phyloP scores from a whole-genome alignment of 2,329 filamentous ascomycete species.

The Botryosphaeria dothidea region DNA sequence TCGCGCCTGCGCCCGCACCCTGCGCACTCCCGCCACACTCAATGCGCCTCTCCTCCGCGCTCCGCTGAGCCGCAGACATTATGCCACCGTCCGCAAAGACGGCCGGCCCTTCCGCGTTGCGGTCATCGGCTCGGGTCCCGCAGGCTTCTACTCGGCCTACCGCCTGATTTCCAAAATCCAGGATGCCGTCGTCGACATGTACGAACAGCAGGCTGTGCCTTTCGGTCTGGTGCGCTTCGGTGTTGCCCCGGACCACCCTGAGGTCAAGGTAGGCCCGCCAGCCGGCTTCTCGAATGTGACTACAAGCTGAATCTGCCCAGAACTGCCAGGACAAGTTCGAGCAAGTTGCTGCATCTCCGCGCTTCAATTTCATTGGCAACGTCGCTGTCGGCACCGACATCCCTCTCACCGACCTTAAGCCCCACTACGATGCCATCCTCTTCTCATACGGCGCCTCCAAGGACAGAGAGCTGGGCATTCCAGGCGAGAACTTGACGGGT shows the following conservation, averaged over 20 bases:
- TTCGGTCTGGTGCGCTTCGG: conserved; percentile 92
- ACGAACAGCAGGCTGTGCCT: conserved; percentile 87
- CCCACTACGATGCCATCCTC: conserved; percentile 87
- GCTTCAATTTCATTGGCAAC: conserved; percentile 92
- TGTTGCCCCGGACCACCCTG: conserved; percentile 96
- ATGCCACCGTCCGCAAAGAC: conserved; percentile 5
- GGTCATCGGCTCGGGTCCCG: conserved; percentile 88
- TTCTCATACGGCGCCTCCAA: conserved; percentile 91
- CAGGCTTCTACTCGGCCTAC: conserved; percentile 93
- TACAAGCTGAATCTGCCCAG: conserved; percentile 46
- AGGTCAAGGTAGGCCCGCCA: conserved; percentile 76
- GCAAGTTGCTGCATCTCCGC: conserved; percentile 77
- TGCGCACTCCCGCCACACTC: background rate
- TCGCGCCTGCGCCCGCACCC: background rate
- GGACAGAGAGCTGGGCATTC: conserved; percentile 76
- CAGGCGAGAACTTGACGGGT: conserved; percentile 75
- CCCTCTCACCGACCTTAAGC: conserved; percentile 67
- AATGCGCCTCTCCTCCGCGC: conserved; percentile 4
- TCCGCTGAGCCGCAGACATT: background rate
- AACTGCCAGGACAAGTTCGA: conserved; percentile 95
- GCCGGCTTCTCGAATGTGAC: background rate
- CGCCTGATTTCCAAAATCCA: conserved; percentile 76
- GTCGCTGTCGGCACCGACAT: conserved; percentile 73
- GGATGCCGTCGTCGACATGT: conserved; percentile 85
- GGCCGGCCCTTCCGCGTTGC: conserved; percentile 71